Base-by-base conservation (phyloP, 2,329 filamentous ascomycete genomes). In the Penicillium italicum region DNA sequence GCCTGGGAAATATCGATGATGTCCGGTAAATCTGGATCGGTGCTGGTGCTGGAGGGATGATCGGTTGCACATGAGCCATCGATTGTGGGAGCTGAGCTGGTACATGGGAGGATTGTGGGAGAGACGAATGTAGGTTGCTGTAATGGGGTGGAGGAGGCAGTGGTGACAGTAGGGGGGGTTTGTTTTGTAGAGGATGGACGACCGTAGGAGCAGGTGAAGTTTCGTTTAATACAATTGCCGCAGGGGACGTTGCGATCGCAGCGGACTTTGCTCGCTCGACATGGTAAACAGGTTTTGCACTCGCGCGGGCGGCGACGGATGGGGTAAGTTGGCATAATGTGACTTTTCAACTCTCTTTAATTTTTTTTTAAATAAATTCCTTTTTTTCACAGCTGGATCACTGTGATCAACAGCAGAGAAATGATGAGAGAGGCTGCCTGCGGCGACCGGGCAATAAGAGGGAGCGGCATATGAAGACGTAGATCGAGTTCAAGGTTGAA, bases 201-300 rank as follows among this genome's bases (percentile, higher is more conserved):
- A 54, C 68, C 69, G 63, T 72, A 72, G 55, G 72, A 68, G 55
- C 73, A 75, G 57, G 64, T 70, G 57, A 73, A 72, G 48, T 72
- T 73, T 55, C 74, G 70, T 59, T 75, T 76, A 53, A 73, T 66
- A 61, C 74, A 76, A 60, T 75, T 74, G 52, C 70, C 63, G 50
- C 74, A 76, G 40, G 74, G 74, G 11, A 72, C 58, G 42, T 73
- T 71, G 62, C 74, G 72, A 64, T 76, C 73, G 62, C 74, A 76
- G 58, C 77, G 72, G 64, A 80, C 80, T 70, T 82, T 82, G 47
- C 78, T 76, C 22, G 75, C 72, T 42, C 78, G 77, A 55, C 79
- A 82, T 16, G 75, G 68, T 48, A 76, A 71, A 60, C 79, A 81
- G 4, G 79, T 80, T 60, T 80, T 79, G 60, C 69, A 72, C 60